Evolutionary conservation across 2,329 filamentous ascomycete species (phyloP).

Genomic region (Zelopaecilomyces penicillatus): DNA sequence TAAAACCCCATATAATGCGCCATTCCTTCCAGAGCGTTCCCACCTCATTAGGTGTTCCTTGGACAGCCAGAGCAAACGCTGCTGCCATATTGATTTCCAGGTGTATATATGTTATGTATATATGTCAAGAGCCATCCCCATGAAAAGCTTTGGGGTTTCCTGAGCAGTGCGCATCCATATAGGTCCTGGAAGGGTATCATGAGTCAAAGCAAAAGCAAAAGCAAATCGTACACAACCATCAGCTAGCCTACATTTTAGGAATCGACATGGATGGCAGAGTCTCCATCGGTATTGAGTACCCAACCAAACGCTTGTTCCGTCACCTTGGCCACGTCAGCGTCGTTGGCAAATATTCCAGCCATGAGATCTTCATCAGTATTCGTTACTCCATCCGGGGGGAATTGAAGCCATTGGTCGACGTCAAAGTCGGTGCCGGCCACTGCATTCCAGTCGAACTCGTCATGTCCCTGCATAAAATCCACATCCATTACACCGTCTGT

Average conservation of each 20-base stretch:
- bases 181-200: neutral
- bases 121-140: too few relatives aligned
- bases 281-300: constrained; percentile 19
- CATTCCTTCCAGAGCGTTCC: too few relatives aligned
- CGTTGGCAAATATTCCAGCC: constrained; percentile 22
- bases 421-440: constrained; percentile 46
- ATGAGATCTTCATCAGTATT: constrained; percentile 29
- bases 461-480: constrained; percentile 38
- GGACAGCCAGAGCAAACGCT: too few relatives aligned
- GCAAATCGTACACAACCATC: neutral
- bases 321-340: constrained; percentile 17
- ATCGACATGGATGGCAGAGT: constrained; percentile 5
- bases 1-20: too few relatives aligned
- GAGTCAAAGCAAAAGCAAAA: constrained; percentile 5
- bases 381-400: constrained; percentile 41
- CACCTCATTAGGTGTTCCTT: too few relatives aligned
- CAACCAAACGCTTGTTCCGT: constrained; percentile 21
- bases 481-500: constrained; percentile 31
- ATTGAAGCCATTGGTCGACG: constrained; percentile 52
- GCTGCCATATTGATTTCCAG: too few relatives aligned
- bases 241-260: neutral
- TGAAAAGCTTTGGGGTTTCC: too few relatives aligned
- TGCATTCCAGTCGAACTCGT: constrained; percentile 47
- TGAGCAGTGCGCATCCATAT: too few relatives aligned
- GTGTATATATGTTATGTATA: too few relatives aligned